Base-by-base conservation (phyloP, 495 filamentous ascomycete species). In the Cudoniella acicularis region DNA sequence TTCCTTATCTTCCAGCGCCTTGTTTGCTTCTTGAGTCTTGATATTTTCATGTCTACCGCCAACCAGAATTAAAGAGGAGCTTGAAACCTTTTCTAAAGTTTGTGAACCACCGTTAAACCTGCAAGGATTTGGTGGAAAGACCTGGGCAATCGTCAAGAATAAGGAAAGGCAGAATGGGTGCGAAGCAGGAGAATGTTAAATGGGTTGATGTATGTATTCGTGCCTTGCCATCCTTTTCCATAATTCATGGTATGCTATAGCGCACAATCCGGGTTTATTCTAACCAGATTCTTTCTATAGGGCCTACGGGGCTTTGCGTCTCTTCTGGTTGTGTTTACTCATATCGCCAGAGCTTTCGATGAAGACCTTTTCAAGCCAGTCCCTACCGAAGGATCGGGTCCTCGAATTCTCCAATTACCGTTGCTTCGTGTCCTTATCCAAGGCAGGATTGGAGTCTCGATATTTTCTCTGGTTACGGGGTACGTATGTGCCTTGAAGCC, bases 401-500 rank as follows among this genome's bases (percentile, higher is more conserved):
- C 83, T 9, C 78, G 77, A 26, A 57, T 84, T 10, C 72, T 87
- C 17, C 84, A 88, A 66, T 73, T 75, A 57, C 84, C 84, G 10
- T 73, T 85, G 49, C 62, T 87, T 10, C 83, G 85, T 36, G 79
- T 87, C 47, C 76, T 83, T 45, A 78, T 80, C 69, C 85, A 87
- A 68, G 85, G 83, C 46, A 79, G 81, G 52, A 75, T 86, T 25
- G 84, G 85, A 50, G 83, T 88, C 18, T 79, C 83, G 26, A 83
- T 86, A 53, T 88, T 88, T 73, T 76, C 80, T 50, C 79, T 88
- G 58, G 75, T 88, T 42, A 85, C 85, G 17, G 85, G 84, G 50
- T 88, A 86, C 61, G 84, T 88, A 22, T 86, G 83, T 66, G 82
- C 84, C 6, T 67, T 88, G 42, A 87, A 87, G 67, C 84, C 85